These are phyloP conservation scores for Fistulifera pelliculosa DNA, from an alignment of 108 stramenopile genomes.

Conservation along the genomic window DNA sequence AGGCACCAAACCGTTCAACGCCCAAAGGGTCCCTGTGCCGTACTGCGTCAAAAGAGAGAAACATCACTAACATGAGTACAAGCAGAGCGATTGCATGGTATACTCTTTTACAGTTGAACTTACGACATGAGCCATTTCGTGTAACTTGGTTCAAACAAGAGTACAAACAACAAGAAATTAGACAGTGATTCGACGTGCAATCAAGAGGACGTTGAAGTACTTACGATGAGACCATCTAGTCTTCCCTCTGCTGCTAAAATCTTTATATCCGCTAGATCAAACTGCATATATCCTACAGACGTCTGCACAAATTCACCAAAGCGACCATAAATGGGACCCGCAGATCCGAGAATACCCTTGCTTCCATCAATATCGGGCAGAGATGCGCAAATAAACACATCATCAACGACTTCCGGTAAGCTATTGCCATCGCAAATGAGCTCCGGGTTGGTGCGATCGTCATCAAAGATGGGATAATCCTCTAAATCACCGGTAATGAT, in stretches of 20 bases:
- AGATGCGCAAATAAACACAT: background rate
- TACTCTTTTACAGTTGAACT: background rate
- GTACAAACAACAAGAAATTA: background rate
- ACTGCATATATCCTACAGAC: too few species aligned
- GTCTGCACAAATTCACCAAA: background rate
- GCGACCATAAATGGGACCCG: background rate
- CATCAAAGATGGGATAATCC: too few species aligned
- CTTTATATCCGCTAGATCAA: background rate
- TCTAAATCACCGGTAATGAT: too few species aligned
- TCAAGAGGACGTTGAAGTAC: too few species aligned
- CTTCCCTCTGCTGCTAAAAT: background rate
- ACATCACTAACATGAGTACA: background rate
- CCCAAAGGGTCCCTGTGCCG: background rate
- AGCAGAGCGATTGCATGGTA: background rate
- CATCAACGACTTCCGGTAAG: background rate
- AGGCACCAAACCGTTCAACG: background rate
- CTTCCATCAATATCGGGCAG: background rate
- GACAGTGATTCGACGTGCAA: too few species aligned
- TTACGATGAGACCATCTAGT: background rate
- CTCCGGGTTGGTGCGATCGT: too few species aligned
- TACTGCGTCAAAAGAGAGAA: background rate
- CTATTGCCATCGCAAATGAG: too few species aligned
- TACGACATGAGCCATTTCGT: conserved; percentile 2
- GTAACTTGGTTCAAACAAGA: background rate
- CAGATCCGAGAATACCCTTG: background rate